Evolutionary conservation across 2,329 filamentous ascomycete genomes (phyloP).

Genomic region (Diplodia scrobiculata): DNA sequence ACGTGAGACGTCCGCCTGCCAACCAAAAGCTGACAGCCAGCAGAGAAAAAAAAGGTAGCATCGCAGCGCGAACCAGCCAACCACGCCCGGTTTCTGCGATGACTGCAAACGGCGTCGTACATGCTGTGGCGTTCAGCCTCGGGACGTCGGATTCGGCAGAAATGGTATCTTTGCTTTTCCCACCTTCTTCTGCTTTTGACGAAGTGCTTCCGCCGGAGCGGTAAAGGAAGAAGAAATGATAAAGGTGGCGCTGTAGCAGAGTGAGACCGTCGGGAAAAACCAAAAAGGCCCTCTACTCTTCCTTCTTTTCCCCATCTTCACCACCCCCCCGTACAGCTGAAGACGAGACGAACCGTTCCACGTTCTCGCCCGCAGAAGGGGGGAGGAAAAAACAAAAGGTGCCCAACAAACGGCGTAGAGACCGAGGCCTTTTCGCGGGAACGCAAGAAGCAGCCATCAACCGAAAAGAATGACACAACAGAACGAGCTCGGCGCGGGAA

Average conservation of each 20-base stretch:
- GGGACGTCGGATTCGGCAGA: neutral
- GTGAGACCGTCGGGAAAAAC: neutral
- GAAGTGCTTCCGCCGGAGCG: neutral
- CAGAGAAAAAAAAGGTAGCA: neutral
- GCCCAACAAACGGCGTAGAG: neutral
- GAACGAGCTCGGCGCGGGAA: neutral
- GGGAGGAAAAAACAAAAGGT: neutral
- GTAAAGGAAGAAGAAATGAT: neutral
- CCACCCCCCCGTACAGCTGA: neutral
- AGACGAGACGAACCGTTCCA: neutral
- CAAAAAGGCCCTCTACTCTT: neutral
- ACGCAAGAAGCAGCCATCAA: neutral
- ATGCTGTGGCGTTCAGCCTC: slow-evolving; percentile 4
- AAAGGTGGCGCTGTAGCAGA: neutral
- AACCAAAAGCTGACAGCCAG: neutral
- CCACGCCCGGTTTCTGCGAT: neutral
- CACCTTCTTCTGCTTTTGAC: neutral
- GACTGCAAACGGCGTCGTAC: slow-evolving; percentile 14
- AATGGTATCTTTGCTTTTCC: neutral
- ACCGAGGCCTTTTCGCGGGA: neutral
- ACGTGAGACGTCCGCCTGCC: neutral
- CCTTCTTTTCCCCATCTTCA: neutral
- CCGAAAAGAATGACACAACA: neutral
- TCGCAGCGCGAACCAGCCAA: neutral
- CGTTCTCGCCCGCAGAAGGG: neutral